A percentile compares a stretch with the other conserved stretches of the same genome.
These are phyloP conservation scores for Fusarium kyushuense DNA, from an alignment of 2,329 filamentous ascomycete genomes.

Conservation along the genomic window DNA sequence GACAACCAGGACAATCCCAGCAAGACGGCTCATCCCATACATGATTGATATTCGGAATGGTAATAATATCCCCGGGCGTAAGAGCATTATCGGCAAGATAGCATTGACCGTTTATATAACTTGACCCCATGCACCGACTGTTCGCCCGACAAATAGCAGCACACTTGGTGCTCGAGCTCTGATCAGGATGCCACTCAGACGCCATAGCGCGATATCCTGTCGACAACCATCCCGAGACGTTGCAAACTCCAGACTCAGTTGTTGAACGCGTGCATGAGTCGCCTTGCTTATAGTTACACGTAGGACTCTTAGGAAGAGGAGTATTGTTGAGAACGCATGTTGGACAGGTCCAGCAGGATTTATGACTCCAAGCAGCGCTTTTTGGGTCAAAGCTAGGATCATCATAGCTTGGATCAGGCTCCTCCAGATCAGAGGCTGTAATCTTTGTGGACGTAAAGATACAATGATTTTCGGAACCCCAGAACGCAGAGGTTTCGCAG, in stretches of 20 bases:
- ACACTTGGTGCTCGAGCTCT: neutral
- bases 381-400: neutral
- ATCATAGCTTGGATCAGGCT: neutral
- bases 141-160: neutral
- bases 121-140: neutral
- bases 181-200: neutral
- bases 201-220: neutral
- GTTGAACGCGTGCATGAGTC: neutral
- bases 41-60: neutral
- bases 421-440: neutral
- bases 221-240: neutral
- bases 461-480: constrained; percentile 13
- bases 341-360: constrained; percentile 15
- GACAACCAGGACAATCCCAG: neutral
- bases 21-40: neutral
- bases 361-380: constrained; percentile 18
- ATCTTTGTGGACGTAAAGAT: constrained; percentile 9
- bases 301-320: constrained; percentile 5
- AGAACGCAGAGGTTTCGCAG: constrained; percentile 18
- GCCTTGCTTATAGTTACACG: constrained; percentile 7
- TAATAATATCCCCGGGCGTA: neutral
- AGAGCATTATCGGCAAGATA: neutral
- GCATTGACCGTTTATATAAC: neutral
- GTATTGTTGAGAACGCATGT: neutral
- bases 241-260: neutral